Conservation (phyloP, 208 protist species). For the Phytomonas sp. region DNA sequence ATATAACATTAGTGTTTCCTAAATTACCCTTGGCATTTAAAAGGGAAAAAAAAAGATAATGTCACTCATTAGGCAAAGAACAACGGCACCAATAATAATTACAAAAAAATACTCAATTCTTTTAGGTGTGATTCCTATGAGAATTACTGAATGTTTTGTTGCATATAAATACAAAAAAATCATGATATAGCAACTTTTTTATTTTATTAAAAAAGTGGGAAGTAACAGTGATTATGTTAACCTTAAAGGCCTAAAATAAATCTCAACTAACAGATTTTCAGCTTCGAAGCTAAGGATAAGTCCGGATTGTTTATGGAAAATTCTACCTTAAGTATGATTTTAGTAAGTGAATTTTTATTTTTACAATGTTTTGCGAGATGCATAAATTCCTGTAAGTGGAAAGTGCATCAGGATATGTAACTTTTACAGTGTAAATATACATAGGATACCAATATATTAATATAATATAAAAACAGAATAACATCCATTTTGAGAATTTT, state of each 20-base stretch:
- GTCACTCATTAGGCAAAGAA: neutral
- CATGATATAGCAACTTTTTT: neutral
- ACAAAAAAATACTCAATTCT: neutral
- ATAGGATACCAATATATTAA: neutral
- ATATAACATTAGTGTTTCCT: neutral
- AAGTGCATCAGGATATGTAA: neutral
- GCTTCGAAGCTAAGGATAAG: neutral
- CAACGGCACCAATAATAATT: neutral
- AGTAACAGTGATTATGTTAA: neutral
- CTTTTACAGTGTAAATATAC: neutral
- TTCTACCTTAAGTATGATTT: neutral
- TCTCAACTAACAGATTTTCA: neutral
- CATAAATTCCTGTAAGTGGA: conserved; percentile 2
- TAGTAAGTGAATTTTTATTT: neutral
- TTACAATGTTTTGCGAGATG: neutral
- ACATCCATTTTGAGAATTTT: neutral
- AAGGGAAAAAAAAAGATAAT: neutral
- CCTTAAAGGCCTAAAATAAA: neutral
- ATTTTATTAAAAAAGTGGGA: neutral
- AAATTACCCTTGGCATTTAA: neutral
- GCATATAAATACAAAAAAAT: conserved; percentile 1
- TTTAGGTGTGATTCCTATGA: neutral
- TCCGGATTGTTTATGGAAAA: neutral
- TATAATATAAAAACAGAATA: neutral
- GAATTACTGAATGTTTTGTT: neutral